Evolutionary conservation across 768 basidiomycete genomes (phyloP).

Genomic region (Lactifluus echinatus): DNA sequence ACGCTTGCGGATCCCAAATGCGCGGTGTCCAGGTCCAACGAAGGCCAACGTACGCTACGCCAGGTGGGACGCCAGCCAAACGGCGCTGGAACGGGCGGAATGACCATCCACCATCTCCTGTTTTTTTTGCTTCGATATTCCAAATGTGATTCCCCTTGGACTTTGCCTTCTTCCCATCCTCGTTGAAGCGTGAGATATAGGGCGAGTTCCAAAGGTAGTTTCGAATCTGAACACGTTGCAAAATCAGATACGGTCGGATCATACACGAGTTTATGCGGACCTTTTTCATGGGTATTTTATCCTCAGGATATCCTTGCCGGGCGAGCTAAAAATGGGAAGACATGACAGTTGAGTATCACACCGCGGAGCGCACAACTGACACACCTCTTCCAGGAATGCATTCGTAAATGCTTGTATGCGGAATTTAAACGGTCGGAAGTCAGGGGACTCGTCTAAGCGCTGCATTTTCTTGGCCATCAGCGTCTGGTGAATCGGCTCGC

Average conservation of each 20-base stretch:
- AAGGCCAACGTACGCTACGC: slow-evolving; percentile 72
- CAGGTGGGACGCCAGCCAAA: slow-evolving; percentile 75
- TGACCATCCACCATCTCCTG: slow-evolving; percentile 65
- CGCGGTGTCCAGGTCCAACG: slow-evolving; percentile 87
- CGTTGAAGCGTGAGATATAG: slow-evolving; percentile 94
- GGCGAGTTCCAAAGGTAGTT: slow-evolving; percentile 95
- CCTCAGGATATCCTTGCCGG: slow-evolving; percentile 80
- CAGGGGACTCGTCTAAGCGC: slow-evolving; percentile 88
- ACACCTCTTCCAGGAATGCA: slow-evolving; percentile 86
- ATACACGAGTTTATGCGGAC: slow-evolving; percentile 33
- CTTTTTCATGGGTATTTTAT: slow-evolving; percentile 96
- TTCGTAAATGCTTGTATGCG: slow-evolving; percentile 97
- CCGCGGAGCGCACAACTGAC: slow-evolving; percentile 21
- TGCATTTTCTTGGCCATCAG: slow-evolving; percentile 99
- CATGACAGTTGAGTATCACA: neutral
- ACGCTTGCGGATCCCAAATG: slow-evolving; percentile 95
- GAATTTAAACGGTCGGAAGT: slow-evolving; percentile 99
- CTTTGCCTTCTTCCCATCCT: slow-evolving; percentile 98
- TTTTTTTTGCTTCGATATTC: slow-evolving; percentile 94
- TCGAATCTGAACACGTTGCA: slow-evolving; percentile 51
- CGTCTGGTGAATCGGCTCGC: slow-evolving; percentile 95
- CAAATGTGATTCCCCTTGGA: slow-evolving; percentile 99
- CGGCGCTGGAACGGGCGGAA: slow-evolving; percentile 86
- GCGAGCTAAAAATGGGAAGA: slow-evolving; percentile 48
- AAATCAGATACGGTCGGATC: slow-evolving; percentile 14